Evolutionary conservation across 2,329 filamentous ascomycete genomes (phyloP), one percentile per base, ranked within the genome.

Genomic region (Fusarium aywerte): DNA sequence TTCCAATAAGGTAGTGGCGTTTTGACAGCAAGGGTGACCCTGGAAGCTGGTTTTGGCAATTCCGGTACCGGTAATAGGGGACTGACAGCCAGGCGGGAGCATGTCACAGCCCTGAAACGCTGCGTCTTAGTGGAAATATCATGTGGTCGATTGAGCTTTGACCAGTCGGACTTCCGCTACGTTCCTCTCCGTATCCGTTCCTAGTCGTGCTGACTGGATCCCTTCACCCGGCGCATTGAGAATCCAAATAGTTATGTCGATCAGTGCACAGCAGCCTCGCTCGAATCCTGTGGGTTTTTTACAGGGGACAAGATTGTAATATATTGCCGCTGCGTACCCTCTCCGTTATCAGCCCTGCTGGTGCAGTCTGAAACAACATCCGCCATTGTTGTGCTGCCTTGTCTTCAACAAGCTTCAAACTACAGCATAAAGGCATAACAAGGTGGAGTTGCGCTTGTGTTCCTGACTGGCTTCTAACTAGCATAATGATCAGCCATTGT

Each of bases 81-180:
- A 42, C 51, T 62, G 47, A 49, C 25, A 53, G 49, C 55, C 35
- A 32, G 58, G 65, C 58, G 55, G 64, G 56, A 48, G 50, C 5
- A 45, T 48, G 55, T 60, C 48, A 67, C 58, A 55, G 62, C 51
- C 57, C 57, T 73, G 70, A 73, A 71, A 73, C 67, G 59, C 62
- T 69, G 52, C 40, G 63, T 50, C 48, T 52, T 48, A 55, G 53
- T 51, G 47, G 67, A 51, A 32, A 61, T 47, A 39, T 44, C 43
- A 62, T 62, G 43, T 68, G 48, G 66, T 58, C n/a, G n/a, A n/a
- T n/a, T 45, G 54, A 71, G 52, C 61, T 50, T 39, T 33, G 48
- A 36, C 21, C 35, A 23, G 21, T 32, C 49, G 39, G 35, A 31
- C 33, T 32, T 11, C 36, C 25, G 31, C 23, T 3, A 31, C 31